These are phyloP conservation scores for Thelonectria blattea DNA, from an alignment of 2,329 filamentous ascomycete species.

Conservation along the genomic window DNA sequence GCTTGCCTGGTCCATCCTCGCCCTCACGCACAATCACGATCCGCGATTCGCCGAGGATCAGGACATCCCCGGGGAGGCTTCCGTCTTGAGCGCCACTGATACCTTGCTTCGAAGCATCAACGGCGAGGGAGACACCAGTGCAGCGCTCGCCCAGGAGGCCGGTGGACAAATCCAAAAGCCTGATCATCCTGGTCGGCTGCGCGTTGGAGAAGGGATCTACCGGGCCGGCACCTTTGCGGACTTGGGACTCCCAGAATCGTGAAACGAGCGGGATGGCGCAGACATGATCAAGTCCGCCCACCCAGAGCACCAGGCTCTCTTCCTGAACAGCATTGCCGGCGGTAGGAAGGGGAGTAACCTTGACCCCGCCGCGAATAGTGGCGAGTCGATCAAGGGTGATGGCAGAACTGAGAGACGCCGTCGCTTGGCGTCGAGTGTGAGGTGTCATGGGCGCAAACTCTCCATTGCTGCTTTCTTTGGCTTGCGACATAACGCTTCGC, in stretches of 20 bases:
- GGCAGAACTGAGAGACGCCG: slow-evolving; percentile 50
- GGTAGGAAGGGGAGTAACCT: slow-evolving; percentile 53
- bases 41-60: slow-evolving; percentile 62
- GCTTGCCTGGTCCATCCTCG: slow-evolving; percentile 54
- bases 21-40: slow-evolving; percentile 61
- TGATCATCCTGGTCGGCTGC: slow-evolving; percentile 62
- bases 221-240: slow-evolving; percentile 56
- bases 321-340: slow-evolving; percentile 53
- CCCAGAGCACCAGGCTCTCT: slow-evolving; percentile 63
- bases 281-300: slow-evolving; percentile 62
- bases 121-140: slow-evolving; percentile 56
- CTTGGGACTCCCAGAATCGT: slow-evolving; percentile 66
- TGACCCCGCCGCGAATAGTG: slow-evolving; percentile 59
- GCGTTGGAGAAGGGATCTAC: slow-evolving; percentile 63
- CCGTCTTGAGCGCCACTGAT: slow-evolving; percentile 37
- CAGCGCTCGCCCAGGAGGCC: slow-evolving; percentile 65
- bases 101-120: slow-evolving; percentile 40
- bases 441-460: slow-evolving; percentile 71
- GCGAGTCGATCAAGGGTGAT: slow-evolving; percentile 58
- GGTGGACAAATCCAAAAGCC: slow-evolving; percentile 57
- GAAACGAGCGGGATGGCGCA: slow-evolving; percentile 61
- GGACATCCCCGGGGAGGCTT: slow-evolving; percentile 58
- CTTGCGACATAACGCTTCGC: slow-evolving; percentile 47
- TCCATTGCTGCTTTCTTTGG: slow-evolving; percentile 46
- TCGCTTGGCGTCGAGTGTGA: slow-evolving; percentile 61